These are phyloP conservation scores for Ruellia speciosa DNA, from an alignment of 305 asterid genomes.

Conservation along the genomic window DNA sequence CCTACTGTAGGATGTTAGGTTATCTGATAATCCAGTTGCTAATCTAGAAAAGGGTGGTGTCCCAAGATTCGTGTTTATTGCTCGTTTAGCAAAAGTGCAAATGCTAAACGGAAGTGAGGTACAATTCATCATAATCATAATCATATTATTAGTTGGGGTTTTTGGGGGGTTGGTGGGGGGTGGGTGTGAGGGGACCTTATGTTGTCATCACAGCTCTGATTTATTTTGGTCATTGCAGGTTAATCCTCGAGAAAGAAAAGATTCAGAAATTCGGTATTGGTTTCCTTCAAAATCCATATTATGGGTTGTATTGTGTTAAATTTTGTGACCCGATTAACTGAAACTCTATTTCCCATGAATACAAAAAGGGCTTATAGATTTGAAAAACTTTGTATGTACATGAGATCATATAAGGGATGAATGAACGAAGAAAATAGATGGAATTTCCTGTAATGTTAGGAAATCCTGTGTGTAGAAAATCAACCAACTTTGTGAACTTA, in stretches of 20 bases:
- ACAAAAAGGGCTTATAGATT: too few relatives aligned
- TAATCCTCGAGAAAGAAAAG: constrained; percentile 80
- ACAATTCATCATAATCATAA: background rate
- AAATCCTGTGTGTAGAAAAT: background rate
- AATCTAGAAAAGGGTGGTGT: constrained; percentile 71
- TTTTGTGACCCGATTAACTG: constrained; percentile 1
- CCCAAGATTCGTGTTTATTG: constrained; percentile 75
- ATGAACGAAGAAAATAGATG: background rate
- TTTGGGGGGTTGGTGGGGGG: background rate
- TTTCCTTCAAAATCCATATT: constrained; percentile 21
- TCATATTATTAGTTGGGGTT: too few relatives aligned
- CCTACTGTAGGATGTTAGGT: constrained; percentile 64
- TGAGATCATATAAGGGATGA: background rate
- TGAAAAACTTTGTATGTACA: too few relatives aligned
- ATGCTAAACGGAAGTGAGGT: constrained; percentile 91
- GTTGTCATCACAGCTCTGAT: constrained; percentile 14
- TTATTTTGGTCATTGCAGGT: constrained; percentile 43
- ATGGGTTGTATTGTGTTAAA: background rate
- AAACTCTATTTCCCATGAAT: background rate
- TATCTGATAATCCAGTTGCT: constrained; percentile 77
- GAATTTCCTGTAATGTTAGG: constrained; percentile 7
- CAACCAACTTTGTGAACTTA: background rate
- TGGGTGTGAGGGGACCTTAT: constrained; percentile 2
- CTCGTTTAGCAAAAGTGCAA: constrained; percentile 64
- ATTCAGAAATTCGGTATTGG: constrained; percentile 87